A percentile compares a stretch with the other conserved stretches of the same genome.
phyloP scores from a whole-genome alignment of 1,284 basidiomycete genomes.

The Phylloporus sp. region DNA sequence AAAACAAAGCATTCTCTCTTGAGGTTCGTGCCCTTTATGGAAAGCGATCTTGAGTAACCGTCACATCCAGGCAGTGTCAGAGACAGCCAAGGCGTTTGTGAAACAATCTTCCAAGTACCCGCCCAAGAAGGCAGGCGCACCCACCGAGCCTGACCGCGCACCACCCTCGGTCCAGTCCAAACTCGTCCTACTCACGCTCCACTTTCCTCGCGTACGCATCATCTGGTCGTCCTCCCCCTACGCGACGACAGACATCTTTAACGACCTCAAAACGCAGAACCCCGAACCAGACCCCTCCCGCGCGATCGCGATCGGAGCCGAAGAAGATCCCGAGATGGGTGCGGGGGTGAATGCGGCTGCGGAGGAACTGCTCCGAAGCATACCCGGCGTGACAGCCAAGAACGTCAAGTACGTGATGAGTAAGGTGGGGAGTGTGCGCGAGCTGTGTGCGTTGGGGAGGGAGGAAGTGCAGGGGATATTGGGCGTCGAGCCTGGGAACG shows the following conservation, averaged over 20 bases:
- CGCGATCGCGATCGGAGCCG: constrained; percentile 82
- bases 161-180: constrained; percentile 79
- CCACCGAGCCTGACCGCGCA: constrained; percentile 46
- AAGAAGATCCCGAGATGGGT: constrained; percentile 67
- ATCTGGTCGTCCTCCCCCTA: constrained; percentile 98
- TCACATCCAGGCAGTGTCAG: constrained; percentile 52
- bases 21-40: constrained; percentile 56
- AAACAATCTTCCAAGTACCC: constrained; percentile 58
- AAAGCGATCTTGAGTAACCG: constrained; percentile 4
- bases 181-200: constrained; percentile 85
- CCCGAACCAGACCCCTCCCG: constrained; percentile 81
- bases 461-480: constrained; percentile 75
- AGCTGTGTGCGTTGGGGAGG: constrained; percentile 73
- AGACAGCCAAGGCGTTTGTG: constrained; percentile 64
- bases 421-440: constrained; percentile 75
- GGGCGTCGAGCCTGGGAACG: constrained; percentile 82
- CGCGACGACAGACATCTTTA: constrained; percentile 91
- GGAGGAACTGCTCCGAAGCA: constrained; percentile 72
- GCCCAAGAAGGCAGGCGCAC: constrained; percentile 52
- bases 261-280: constrained; percentile 87
- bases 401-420: constrained; percentile 88
- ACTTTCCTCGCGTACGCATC: constrained; percentile 90
- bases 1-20: constrained; percentile 93
- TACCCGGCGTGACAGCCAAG: constrained; percentile 85
- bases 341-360: constrained; percentile 73